Conservation (phyloP, 2,329 filamentous ascomycete genomes). For the Talaromyces verruculosus region DNA sequence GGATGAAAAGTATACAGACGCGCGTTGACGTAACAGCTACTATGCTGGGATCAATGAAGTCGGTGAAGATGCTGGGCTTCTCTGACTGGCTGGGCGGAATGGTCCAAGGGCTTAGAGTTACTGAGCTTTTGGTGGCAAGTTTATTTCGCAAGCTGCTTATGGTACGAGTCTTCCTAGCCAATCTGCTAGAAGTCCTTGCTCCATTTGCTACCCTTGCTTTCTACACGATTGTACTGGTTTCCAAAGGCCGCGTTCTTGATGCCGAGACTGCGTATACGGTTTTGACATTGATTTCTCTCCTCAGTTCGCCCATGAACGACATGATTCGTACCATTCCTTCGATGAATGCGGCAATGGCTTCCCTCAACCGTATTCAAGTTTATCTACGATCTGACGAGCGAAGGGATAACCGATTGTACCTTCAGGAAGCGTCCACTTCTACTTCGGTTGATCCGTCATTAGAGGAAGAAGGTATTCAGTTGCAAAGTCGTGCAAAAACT, state of each 20-base stretch:
- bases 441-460: conserved; percentile 28
- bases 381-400: conserved; percentile 35
- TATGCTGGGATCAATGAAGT: conserved; percentile 53
- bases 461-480: conserved; percentile 42
- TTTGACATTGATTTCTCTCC: conserved; percentile 29
- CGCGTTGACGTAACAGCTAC: conserved; percentile 40
- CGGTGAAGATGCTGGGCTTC: conserved; percentile 54
- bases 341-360: conserved; percentile 40
- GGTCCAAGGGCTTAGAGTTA: conserved; percentile 41
- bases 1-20: conserved; percentile 20
- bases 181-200: conserved; percentile 34
- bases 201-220: conserved; percentile 32
- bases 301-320: conserved; percentile 27
- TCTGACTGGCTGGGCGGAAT: conserved; percentile 41
- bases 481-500: conserved; percentile 34
- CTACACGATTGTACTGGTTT: conserved; percentile 23
- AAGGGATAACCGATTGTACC: conserved; percentile 53
- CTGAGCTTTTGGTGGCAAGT: conserved; percentile 45
- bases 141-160: conserved; percentile 43
- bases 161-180: conserved; percentile 40
- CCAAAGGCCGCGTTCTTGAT: conserved; percentile 29
- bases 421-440: conserved; percentile 49
- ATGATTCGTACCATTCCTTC: conserved; percentile 32
- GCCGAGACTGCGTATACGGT: conserved; percentile 29
- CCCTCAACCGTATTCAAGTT: conserved; percentile 45